Base-by-base conservation (phyloP, 2,329 filamentous ascomycete species). In the Trichoderma simmonsii region DNA sequence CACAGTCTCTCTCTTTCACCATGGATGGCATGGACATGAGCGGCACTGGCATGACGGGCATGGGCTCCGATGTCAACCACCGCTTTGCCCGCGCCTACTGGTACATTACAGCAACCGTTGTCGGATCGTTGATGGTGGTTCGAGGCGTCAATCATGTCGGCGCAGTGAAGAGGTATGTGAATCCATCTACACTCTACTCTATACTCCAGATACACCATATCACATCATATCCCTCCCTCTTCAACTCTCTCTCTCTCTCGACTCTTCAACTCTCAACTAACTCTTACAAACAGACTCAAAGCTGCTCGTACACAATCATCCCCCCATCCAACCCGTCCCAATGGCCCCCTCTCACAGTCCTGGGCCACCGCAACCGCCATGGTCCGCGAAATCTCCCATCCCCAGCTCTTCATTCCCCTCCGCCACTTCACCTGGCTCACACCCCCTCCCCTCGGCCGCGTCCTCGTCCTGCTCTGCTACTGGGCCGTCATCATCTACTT, bases 311-410 rank as follows among this genome's bases (percentile, higher is more conserved):
- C 82, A 15, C 79, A 80, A 15, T 85, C 86, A 0, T 78, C 84
- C 63, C 78, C 82, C 54, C 85, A 84, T 72, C 87, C 89, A 4
- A 89, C 88, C 3, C 85, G 83, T 68, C 88, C 88, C 2, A 81
- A 80, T 36, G 86, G 83, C 59, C 69, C 71, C 8, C 77, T 86
- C 43, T 77, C 83, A 43, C 86, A 89, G 75, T 73, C 80, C 65
- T 90, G 88, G 86, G 89, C 89, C 6, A 91, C 89, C 2, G 78
- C 84, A 56, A 90, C 88, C 0, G 88, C 89, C 18, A 78, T 90
- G 54, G 74, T 82, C 5, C 87, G 89, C 75, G 89, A 91, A 78
- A 79, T 84, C 57, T 83, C 85, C 76, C 88, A 88, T 73, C 88
- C 87, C 0, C 88, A 89, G 75, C 77, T 86, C 70, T 85, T 86